These are phyloP conservation scores for Mollisiaceae sp. DNA, from an alignment of 2,329 filamentous ascomycete genomes.

Conservation along the genomic window DNA sequence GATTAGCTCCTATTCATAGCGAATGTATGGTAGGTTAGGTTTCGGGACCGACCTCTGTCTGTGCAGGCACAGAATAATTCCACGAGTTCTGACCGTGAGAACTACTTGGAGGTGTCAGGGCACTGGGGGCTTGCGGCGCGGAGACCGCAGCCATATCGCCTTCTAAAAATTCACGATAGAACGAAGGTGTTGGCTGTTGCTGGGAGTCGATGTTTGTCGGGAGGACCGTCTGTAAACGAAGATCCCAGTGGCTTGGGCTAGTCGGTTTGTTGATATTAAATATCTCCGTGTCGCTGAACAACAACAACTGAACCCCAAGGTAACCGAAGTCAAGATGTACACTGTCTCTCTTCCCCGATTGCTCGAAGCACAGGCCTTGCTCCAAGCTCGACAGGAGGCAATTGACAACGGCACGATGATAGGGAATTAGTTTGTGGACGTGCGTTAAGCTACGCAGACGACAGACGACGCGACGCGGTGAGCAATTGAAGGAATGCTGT, in stretches of 20 bases:
- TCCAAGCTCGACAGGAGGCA: conserved; percentile 14
- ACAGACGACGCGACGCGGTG: conserved; percentile 12
- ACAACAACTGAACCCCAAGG: not conserved
- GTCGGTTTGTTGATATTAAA: conserved; percentile 23
- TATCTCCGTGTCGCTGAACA: conserved; percentile 19
- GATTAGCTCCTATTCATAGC: conserved; percentile 4
- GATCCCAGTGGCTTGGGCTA: conserved; percentile 23
- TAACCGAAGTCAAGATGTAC: conserved; percentile 11
- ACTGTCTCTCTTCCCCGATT: conserved; percentile 3
- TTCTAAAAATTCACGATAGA: conserved; percentile 22
- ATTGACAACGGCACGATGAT: conserved; percentile 16
- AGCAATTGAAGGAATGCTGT: conserved; percentile 18
- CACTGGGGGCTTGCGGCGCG: conserved; percentile 41
- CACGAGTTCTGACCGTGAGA: conserved; percentile 40
- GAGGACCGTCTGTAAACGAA: conserved; percentile 18
- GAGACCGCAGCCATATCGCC: conserved; percentile 44
- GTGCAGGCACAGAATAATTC: conserved; percentile 40
- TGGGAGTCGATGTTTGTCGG: conserved; percentile 3
- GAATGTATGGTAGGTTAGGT: not conserved
- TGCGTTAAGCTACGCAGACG: conserved; percentile 14
- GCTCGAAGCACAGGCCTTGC: conserved; percentile 19
- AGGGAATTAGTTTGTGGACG: conserved; percentile 15
- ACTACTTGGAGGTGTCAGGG: conserved; percentile 42
- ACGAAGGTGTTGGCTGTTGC: conserved; percentile 12
- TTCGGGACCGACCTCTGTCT: conserved; percentile 37